These are phyloP conservation scores for Serendipita sp. DNA, from an alignment of 768 basidiomycete genomes.

Conservation along the genomic window DNA sequence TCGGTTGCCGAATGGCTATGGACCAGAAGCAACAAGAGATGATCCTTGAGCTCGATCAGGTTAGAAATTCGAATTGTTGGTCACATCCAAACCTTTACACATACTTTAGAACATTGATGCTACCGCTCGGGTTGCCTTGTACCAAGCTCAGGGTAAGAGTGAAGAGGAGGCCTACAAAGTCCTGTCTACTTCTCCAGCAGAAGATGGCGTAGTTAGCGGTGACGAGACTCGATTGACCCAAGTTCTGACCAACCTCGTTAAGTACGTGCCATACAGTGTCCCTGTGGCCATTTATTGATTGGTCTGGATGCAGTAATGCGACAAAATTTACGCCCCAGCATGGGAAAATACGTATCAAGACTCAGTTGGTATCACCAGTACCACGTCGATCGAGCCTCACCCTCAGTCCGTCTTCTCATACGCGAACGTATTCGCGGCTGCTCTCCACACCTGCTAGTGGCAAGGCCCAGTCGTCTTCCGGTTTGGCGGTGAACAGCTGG, in stretches of 20 bases:
- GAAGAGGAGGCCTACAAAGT: conserved; percentile 6
- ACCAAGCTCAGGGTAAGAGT: conserved; percentile 1
- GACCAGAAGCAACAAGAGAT: conserved; percentile 14
- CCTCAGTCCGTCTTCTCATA: not conserved
- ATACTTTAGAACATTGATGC: conserved; percentile 13
- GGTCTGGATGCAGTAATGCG: conserved; percentile 15
- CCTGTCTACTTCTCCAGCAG: conserved; percentile 8
- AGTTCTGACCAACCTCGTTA: conserved; percentile 13
- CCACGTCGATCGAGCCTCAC: not conserved
- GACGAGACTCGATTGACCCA: conserved; percentile 22
- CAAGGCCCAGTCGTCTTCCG: not conserved
- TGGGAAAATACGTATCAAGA: conserved; percentile 15
- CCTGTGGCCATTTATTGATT: not conserved
- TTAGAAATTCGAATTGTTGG: not conserved
- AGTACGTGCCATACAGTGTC: not conserved
- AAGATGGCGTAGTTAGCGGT: conserved; percentile 16
- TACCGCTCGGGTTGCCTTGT: conserved; percentile 13
- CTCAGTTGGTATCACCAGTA: conserved; percentile 15
- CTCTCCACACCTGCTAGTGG: not conserved
- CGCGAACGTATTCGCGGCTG: not conserved
- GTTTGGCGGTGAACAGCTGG: not conserved
- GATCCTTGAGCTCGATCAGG: conserved; percentile 15
- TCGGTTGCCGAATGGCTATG: conserved; percentile 18
- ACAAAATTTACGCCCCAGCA: conserved; percentile 17
- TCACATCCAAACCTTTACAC: not conserved